Percentiles rank a stretch among this genome's conserved stretches.
Evolutionary conservation across 2,329 filamentous ascomycete genomes (phyloP).

Genomic region (Helminthosporium solani): DNA sequence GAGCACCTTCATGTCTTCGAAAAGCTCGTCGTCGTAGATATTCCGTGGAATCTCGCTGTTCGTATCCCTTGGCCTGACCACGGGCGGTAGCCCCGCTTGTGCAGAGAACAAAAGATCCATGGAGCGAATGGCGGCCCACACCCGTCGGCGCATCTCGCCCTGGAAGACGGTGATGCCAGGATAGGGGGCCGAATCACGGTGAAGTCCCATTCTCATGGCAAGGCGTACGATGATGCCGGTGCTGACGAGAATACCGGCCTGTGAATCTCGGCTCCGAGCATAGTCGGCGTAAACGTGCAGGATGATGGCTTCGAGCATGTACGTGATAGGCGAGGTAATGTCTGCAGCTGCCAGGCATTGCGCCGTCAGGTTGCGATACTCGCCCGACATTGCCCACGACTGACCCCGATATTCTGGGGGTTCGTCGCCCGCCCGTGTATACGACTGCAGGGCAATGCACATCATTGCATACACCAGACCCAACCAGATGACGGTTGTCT

Average conservation of each 20-base stretch:
- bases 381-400: slow-evolving; percentile 51
- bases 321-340: slow-evolving; percentile 71
- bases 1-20: slow-evolving; percentile 65
- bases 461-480: slow-evolving; percentile 75
- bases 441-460: slow-evolving; percentile 75
- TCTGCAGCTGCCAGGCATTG: slow-evolving; percentile 76
- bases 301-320: slow-evolving; percentile 76
- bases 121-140: slow-evolving; percentile 69
- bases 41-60: slow-evolving; percentile 76
- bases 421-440: slow-evolving; percentile 76
- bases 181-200: slow-evolving; percentile 75
- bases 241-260: slow-evolving; percentile 64
- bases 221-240: slow-evolving; percentile 61
- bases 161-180: slow-evolving; percentile 70
- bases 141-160: slow-evolving; percentile 67
- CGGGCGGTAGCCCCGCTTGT: slow-evolving; percentile 61
- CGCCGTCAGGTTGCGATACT: slow-evolving; percentile 70
- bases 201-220: slow-evolving; percentile 74
- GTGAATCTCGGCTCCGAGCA: slow-evolving; percentile 70
- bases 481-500: slow-evolving; percentile 75
- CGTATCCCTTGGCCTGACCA: slow-evolving; percentile 72
- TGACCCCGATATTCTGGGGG: slow-evolving; percentile 75
- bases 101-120: slow-evolving; percentile 77
- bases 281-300: slow-evolving; percentile 77
- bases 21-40: slow-evolving; percentile 78